Base-by-base conservation (phyloP, 768 basidiomycete genomes). In the Mycena indigotica region DNA sequence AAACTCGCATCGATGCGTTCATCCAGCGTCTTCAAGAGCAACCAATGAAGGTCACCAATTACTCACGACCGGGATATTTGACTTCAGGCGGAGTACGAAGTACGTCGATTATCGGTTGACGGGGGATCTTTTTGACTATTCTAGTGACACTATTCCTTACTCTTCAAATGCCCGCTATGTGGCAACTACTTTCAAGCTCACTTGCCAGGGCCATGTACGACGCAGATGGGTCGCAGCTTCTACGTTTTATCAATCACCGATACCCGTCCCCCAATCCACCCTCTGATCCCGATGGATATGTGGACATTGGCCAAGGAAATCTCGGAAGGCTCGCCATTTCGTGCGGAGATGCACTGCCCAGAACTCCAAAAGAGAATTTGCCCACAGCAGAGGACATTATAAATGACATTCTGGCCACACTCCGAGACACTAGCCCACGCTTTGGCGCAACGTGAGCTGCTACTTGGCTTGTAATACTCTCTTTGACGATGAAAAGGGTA, bases 301-400 rank as follows among this genome's bases (percentile, higher is more conserved):
- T 48, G 6, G 51, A 59, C 21, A 59, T 58, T 17, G 55, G 62
- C 13, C 62, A 63, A 28, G 55, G 25, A 1, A 57, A 30, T 48
- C 52, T 63, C 13, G 21, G 25, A 17, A 57, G 62, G 1, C 52
- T 63, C 10, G 58, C 62, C 0, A 63, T 63, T 15, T 63, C 58
- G 30, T 63, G 62, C 29, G 62, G 62, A 2, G 62, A 63, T 8
- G 62, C 55, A 5, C 55, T 32, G 1, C 49, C 58, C 23, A 53
- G 58, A 35, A 44, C 3, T 2, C 26, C 28, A 13, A 57, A 32
- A 3, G 58, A 63, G 41, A 23, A n/a, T 25, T 45, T 50, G 52
- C 62, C 62, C 2, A 63, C 58, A 17, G 62, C 62, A 12, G 62
- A 41, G 8, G 55, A 49, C 10, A 63, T 63, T n/a, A 58, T 63